These are phyloP conservation scores for Patellaria atrata DNA, from an alignment of 495 filamentous ascomycete species.

Conservation along the genomic window DNA sequence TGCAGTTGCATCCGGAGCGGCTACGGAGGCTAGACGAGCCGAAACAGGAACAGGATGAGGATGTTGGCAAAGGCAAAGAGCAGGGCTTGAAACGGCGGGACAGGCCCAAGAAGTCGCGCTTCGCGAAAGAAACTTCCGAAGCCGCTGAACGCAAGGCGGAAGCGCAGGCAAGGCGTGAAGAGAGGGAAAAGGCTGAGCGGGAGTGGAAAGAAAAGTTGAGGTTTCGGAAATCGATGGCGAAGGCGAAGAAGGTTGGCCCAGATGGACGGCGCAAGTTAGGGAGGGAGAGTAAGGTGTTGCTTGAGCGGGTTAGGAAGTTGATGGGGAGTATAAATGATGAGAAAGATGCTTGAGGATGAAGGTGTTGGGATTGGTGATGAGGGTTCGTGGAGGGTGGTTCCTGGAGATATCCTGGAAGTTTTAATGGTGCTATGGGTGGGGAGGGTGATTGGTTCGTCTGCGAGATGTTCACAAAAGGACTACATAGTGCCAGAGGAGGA, in stretches of 20 bases:
- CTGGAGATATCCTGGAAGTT: too few species aligned
- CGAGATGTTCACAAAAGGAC: too few species aligned
- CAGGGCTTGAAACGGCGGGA: slow-evolving; percentile 11
- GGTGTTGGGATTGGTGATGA: too few species aligned
- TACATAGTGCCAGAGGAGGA: too few species aligned
- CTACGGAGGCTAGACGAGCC: slow-evolving; percentile 47
- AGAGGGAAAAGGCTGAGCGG: slow-evolving; percentile 21
- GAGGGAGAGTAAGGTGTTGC: slow-evolving; percentile 64
- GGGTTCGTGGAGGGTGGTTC: too few species aligned
- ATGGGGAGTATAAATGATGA: too few species aligned
- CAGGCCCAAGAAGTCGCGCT: slow-evolving; percentile 50
- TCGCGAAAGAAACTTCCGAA: slow-evolving; percentile 56
- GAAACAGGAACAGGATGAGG: slow-evolving; percentile 15
- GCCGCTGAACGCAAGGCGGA: slow-evolving; percentile 53
- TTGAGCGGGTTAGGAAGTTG: slow-evolving; percentile 67
- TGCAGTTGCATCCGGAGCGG: slow-evolving; percentile 58
- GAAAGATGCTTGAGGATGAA: too few species aligned
- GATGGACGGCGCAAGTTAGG: slow-evolving; percentile 76
- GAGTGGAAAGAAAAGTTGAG: slow-evolving; percentile 37
- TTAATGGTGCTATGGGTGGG: too few species aligned
- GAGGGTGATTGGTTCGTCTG: too few species aligned
- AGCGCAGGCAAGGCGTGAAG: slow-evolving; percentile 40
- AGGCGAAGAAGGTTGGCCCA: slow-evolving; percentile 58
- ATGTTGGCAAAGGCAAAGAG: slow-evolving; percentile 18
- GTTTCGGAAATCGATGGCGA: slow-evolving; percentile 34